A percentile compares a stretch with the other conserved stretches of the same genome.
Conservation (phyloP, 495 filamentous ascomycete genomes). For the Saxophila tyrrhenica region DNA sequence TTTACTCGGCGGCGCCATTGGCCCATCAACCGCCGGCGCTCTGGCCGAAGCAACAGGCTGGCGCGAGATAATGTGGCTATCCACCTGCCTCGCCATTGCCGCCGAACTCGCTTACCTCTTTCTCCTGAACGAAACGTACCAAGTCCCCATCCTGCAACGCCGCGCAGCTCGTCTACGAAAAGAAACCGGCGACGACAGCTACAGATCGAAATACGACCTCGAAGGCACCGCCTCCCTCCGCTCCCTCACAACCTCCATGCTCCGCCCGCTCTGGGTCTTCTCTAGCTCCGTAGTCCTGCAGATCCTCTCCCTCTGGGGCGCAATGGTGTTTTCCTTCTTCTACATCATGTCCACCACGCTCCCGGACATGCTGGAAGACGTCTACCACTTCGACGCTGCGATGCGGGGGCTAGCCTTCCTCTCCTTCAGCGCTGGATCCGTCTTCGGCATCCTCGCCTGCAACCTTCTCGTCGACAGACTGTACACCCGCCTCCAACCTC, state of each 20-base stretch:
- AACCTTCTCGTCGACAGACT: conserved; percentile 38
- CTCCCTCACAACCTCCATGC: conserved; percentile 31
- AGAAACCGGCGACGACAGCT: not conserved
- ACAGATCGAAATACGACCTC: not conserved
- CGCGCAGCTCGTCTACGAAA: not conserved
- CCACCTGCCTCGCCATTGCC: conserved; percentile 14
- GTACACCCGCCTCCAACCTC: conserved; percentile 35
- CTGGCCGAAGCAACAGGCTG: conserved; percentile 15
- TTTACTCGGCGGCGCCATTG: conserved; percentile 40
- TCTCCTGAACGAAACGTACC: conserved; percentile 23
- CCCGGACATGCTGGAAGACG: conserved; percentile 37
- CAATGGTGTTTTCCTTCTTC: conserved; percentile 40
- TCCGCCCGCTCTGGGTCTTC: conserved; percentile 38
- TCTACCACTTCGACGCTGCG: conserved; percentile 38
- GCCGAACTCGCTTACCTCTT: conserved; percentile 19
- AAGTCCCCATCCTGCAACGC: conserved; percentile 11
- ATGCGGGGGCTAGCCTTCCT: conserved; percentile 38
- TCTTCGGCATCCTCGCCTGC: conserved; percentile 28
- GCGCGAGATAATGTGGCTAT: conserved; percentile 17
- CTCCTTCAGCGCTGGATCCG: conserved; percentile 29
- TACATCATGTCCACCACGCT: conserved; percentile 45
- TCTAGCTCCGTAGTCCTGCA: conserved; percentile 38
- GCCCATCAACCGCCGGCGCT: conserved; percentile 12
- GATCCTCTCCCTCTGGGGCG: conserved; percentile 39
- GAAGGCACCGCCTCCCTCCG: not conserved